Evolutionary conservation across 2,329 filamentous ascomycete genomes (phyloP).

Genomic region (Fonsecaea erecta): DNA sequence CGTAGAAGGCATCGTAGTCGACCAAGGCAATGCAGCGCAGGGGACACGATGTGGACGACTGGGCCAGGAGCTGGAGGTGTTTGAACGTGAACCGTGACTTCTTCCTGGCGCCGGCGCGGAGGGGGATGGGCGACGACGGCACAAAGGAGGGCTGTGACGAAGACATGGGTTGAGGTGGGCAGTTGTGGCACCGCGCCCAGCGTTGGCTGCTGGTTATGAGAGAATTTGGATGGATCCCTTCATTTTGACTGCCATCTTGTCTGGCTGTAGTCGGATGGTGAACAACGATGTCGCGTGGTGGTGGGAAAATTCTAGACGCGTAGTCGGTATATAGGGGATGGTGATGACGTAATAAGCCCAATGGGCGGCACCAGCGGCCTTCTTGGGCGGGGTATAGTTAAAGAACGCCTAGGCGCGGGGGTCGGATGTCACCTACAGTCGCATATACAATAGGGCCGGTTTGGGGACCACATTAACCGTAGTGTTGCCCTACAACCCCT

Average conservation of each 20-base stretch:
- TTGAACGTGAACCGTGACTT: conserved; percentile 81
- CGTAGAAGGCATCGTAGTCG: conserved; percentile 97
- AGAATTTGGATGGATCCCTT: neutral
- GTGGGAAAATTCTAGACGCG: too few species aligned
- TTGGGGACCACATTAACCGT: too few species aligned
- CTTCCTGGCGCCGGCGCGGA: conserved; percentile 38
- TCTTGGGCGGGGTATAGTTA: too few species aligned
- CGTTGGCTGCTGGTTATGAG: neutral
- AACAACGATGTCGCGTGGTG: too few species aligned
- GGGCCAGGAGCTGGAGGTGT: conserved; percentile 75
- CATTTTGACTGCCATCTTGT: neutral
- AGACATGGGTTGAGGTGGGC: conserved; percentile 44
- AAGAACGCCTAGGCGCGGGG: too few species aligned
- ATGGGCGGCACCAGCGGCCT: too few species aligned
- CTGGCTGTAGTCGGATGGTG: too few species aligned
- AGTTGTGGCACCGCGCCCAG: neutral
- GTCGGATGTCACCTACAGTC: too few species aligned
- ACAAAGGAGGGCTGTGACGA: conserved; percentile 55
- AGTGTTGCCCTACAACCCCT: too few species aligned
- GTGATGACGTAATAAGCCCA: too few species aligned
- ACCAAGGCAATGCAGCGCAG: conserved; percentile 88
- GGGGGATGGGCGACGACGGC: conserved; percentile 50
- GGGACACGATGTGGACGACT: conserved; percentile 72
- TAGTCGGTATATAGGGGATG: too few species aligned
- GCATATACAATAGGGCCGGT: too few species aligned